Base-by-base conservation (phyloP, 2,329 filamentous ascomycete species). In the Ophiostoma triangulosporum region DNA sequence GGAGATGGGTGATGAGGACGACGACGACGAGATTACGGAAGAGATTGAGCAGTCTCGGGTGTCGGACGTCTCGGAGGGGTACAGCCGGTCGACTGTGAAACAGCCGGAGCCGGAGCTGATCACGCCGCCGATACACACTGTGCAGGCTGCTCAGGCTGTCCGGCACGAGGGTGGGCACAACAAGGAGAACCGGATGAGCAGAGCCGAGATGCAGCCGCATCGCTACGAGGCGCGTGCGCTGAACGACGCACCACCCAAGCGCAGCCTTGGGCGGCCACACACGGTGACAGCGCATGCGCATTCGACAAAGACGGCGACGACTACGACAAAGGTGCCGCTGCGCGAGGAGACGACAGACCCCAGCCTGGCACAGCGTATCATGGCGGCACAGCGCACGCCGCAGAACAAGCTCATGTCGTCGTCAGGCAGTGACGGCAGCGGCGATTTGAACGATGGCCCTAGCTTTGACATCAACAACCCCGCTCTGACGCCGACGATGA, bases 401-500 rank as follows among this genome's bases (percentile, higher is more conserved):
- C 72, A 69, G 14, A 60, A 58, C 24, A 51, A 56, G 26, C 33
- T n/a, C 26, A 15, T 56, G 36, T 48, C 48, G 40, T 48, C 52
- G 24, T 45, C 32, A 20, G 33, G 17, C 38, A 38, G 46, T 45
- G 15, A 31, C 26, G 29, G 33, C 2, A 12, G 32, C 49, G 26
- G 43, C 26, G 43, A 17, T 17, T n/a, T 46, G 8, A 48, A 33
- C 7, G 57, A 61, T 53, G 59, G 59, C 7, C 68, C 69, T 4
- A 71, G 68, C 9, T 80, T 80, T 60, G 77, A 80, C 63, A 63
- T 70, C 38, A 75, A 68, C 56, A 76, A 81, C 63, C 76, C 77
- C 20, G 78, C 78, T 9, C 64, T 83, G 56, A 81, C 76, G 40
- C 78, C 80, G 5, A 84, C 80, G 36, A 81, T 84, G 77, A 79